phyloP scores from a whole-genome alignment of 805 yeast genomes.

The Candida nonsorbophila region DNA sequence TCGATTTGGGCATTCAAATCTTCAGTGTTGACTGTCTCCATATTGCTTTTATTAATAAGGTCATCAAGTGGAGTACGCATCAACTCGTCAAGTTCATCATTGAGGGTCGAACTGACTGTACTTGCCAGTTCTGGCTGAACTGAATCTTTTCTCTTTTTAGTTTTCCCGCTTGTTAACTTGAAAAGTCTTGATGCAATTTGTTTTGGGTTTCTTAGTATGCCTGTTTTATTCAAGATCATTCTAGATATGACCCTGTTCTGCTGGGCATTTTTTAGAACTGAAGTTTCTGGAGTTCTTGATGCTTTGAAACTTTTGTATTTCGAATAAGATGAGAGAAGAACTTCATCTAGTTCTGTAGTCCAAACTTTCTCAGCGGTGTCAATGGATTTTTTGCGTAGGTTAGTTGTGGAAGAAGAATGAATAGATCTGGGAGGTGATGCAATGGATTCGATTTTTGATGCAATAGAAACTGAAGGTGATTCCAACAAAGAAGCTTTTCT shows the following conservation, averaged over 20 bases:
- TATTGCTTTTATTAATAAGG: constrained; percentile 9
- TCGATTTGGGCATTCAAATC: constrained; percentile 20
- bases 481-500: constrained; percentile 13
- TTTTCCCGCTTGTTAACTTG: constrained; percentile 19
- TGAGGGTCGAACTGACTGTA: constrained; percentile 7
- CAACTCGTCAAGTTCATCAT: constrained; percentile 20
- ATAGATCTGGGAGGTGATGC: constrained; percentile 12
- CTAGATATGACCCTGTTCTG: constrained; percentile 37
- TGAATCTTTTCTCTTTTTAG: not conserved
- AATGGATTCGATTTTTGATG: constrained; percentile 26
- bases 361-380: constrained; percentile 23
- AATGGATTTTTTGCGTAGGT: constrained; percentile 1
- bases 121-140: not conserved
- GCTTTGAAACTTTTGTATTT: constrained; percentile 29
- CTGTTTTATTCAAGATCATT: constrained; percentile 33
- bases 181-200: constrained; percentile 30
- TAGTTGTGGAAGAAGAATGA: constrained; percentile 1
- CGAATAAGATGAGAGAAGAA: constrained; percentile 26
- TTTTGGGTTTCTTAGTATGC: constrained; percentile 29
- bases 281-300: constrained; percentile 15
- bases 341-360: constrained; percentile 31
- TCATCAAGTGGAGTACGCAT: constrained; percentile 24
- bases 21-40: constrained; percentile 17
- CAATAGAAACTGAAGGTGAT: constrained; percentile 32
- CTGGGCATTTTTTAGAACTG: constrained; percentile 25